phyloP scores from a whole-genome alignment of 495 filamentous ascomycete genomes.

The Podospora comata region DNA sequence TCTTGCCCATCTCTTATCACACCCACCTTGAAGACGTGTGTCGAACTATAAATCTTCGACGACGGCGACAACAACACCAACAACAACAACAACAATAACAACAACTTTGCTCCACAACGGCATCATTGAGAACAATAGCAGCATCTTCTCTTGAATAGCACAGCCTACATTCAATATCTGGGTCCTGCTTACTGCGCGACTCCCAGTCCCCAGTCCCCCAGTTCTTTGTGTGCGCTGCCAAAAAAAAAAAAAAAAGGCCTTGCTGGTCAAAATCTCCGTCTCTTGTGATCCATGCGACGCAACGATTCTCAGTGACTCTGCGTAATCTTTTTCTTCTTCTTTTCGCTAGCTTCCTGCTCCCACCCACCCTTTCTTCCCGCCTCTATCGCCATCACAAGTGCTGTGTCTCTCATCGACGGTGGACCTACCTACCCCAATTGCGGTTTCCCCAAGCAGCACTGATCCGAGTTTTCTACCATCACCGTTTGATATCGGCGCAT shows the following conservation, averaged over 20 bases:
- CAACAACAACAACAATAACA: too few relatives aligned
- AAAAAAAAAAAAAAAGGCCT: neutral
- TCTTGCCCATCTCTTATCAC: neutral
- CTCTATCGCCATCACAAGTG: neutral
- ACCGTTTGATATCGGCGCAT: neutral
- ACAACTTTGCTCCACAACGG: neutral
- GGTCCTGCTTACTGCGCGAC: neutral
- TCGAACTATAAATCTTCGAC: neutral
- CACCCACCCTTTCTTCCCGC: neutral
- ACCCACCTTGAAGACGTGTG: neutral
- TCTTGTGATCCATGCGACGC: neutral
- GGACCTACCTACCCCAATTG: too few relatives aligned
- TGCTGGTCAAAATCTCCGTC: neutral
- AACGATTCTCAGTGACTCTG: neutral
- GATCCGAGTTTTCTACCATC: neutral
- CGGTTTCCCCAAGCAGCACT: neutral
- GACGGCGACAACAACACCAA: neutral
- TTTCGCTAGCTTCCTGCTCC: neutral
- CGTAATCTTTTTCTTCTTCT: neutral
- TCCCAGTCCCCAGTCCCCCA: neutral
- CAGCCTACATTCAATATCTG: neutral
- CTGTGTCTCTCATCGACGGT: too few relatives aligned
- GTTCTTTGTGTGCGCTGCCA: neutral
- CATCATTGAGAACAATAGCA: neutral
- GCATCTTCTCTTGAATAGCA: neutral